Base-by-base conservation (phyloP, 2,329 filamentous ascomycete genomes). In the Pleoardoris graminearum region DNA sequence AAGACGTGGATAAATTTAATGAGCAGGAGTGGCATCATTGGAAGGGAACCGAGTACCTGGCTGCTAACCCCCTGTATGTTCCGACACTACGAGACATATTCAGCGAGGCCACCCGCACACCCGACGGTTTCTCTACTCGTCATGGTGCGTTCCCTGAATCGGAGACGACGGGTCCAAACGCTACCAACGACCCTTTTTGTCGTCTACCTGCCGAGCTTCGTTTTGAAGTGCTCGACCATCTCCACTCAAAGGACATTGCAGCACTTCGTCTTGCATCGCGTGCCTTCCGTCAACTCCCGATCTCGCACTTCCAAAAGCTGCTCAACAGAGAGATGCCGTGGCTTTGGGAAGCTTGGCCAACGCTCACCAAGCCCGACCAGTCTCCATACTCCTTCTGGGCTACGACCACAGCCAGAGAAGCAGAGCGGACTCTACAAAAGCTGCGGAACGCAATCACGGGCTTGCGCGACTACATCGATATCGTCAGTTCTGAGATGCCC, bases 321-420 rank as follows among this genome's bases (percentile, higher is more conserved):
- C 11, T 68, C n/a, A 22, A 50, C 4, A 29, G 30, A 3, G 61
- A 69, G 22, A 61, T 65, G 55, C 65, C 66, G 2, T 68, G 57
- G 62, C 27, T 68, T 4, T 68, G 61, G 54, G 63, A 69, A 54
- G 45, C 35, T 7, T 57, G 50, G 38, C 51, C 51, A 6, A 54
- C 46, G 3, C 3, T 16, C 4, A 37, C 17, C 32, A 38, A 44
- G 3, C 47, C 43, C 17, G n/a, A 45, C 22, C 27, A 38, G 7
- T 14, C n/a, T 7, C 39, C 44, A 17, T 58, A 52, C 35, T 37
- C 51, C 8, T 27, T 46, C 43, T 58, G 55, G 55, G 45, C 44
- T 10, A 50, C 48, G 3, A 16, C 48, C 4, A 42, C 55, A 3
- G 23, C 22, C 3, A 36, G 11, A 12, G 29, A 49, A 44, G 44